Percentiles rank a stretch among this genome's conserved stretches.
phyloP scores from a whole-genome alignment of 768 basidiomycete species.

The Steccherinum ochraceum region DNA sequence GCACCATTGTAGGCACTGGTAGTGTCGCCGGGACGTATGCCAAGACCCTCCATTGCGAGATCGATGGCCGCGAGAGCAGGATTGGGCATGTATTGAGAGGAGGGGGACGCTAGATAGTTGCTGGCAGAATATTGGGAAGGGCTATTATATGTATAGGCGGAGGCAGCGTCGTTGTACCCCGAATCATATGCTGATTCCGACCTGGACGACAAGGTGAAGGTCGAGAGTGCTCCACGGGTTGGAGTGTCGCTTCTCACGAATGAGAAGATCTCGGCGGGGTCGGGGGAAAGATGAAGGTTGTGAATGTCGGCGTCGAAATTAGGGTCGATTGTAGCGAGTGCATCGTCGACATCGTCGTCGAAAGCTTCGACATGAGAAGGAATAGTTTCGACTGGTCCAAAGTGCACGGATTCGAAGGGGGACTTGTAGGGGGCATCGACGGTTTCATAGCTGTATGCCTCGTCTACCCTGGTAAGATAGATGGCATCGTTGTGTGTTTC shows the following conservation, averaged over 20 bases:
- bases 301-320: conserved; percentile 2
- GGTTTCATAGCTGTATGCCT: not conserved
- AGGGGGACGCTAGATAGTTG: not conserved
- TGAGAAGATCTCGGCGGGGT: not conserved
- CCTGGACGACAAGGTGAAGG: conserved; percentile 74
- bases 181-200: conserved; percentile 45
- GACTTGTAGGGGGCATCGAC: not conserved
- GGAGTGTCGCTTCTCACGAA: conserved; percentile 35
- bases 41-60: conserved; percentile 54
- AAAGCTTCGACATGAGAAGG: not conserved
- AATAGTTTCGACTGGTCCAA: not conserved
- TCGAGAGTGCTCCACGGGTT: conserved; percentile 66
- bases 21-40: conserved; percentile 6
- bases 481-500: not conserved
- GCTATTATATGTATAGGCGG: conserved; percentile 49
- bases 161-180: conserved; percentile 52
- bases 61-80: conserved; percentile 31
- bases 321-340: conserved; percentile 49
- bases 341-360: not conserved
- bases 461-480: not conserved
- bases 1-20: conserved; percentile 10
- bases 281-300: conserved; percentile 53
- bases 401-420: not conserved
- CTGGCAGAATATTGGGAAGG: conserved; percentile 39
- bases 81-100: conserved; percentile 9